A percentile compares a stretch with the other conserved stretches of the same genome.
These are phyloP conservation scores for Solanum lignicaule DNA, from an alignment of 257 asterid species.

Conservation along the genomic window DNA sequence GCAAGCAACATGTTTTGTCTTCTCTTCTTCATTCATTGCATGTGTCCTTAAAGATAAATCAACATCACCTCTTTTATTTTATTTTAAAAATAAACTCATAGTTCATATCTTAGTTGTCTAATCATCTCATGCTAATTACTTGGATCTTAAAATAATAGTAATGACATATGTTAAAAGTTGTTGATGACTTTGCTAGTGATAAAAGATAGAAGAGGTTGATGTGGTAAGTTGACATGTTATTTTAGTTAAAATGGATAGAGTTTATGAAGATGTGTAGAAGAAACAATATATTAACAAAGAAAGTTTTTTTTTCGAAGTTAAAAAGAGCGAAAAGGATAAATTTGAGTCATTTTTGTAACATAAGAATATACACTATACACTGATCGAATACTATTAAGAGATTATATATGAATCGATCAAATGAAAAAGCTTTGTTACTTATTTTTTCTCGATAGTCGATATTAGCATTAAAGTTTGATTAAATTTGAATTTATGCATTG, in stretches of 20 bases:
- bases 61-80: not conserved
- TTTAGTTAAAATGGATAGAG: not conserved
- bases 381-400: not conserved
- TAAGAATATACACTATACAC: not conserved
- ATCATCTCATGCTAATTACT: not conserved
- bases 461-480: too few relatives aligned
- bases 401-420: not conserved
- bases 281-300: too few relatives aligned
- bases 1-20: not conserved
- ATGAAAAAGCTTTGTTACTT: not conserved
- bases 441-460: not conserved
- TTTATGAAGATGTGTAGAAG: too few relatives aligned
- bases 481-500: too few relatives aligned
- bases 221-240: not conserved
- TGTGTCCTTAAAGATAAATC: not conserved
- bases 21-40: not conserved
- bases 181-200: not conserved
- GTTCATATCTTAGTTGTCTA: not conserved
- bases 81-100: not conserved
- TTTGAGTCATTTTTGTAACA: not conserved
- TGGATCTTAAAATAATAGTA: too few relatives aligned
- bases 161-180: too few relatives aligned
- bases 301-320: too few relatives aligned
- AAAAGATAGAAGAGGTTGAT: not conserved
- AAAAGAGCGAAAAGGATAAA: not conserved